Evolutionary conservation across 805 yeast species (phyloP), one percentile per base, ranked within the genome.

Genomic region (Pichia manshurica): DNA sequence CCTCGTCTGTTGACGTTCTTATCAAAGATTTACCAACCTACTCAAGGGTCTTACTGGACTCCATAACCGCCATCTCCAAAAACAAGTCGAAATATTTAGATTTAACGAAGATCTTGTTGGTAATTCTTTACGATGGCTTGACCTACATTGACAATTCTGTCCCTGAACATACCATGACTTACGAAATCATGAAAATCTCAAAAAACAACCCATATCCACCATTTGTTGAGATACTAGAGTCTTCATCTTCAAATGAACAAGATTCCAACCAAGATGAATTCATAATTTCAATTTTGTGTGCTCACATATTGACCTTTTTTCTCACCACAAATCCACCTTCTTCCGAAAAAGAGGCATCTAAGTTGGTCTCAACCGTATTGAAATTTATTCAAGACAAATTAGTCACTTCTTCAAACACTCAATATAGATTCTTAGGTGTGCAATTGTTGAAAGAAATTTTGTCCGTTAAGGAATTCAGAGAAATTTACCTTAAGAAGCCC

Each of bases 381-480:
- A 72, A 69, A 40, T 58, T 61, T 37, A 64, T 72, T 43, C 55
- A 69, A 20, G 45, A 29, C 33, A 58, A 55, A 39, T 45, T 52
- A 16, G n/a, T 50, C 20, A 22, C 21, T 5, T 65, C 77, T 5
- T 60, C 71, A 15, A 73, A 72, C 48, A 52, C 70, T 49, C 79
- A 78, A 58, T 67, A 74, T 52, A 82, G 82, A 59, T 83, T 75
- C 50, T 69, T 85, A 47, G 77, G 78, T 2, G 73, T 82, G 39
- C 95, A 86, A 60, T 70, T 82, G 51, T 72, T 82, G 51, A 81
- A 78, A 53, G 82, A 78, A 54, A 69, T 88, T 42, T 66, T 85
- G 17, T 69, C 79, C 23, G 61, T 72, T 43, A 79, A 81, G 62
- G 53, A 59, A 34, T 81, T 74, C 63, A 78, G 91, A 58, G 49